Conservation (phyloP, 2,329 filamentous ascomycete genomes). For the Aspergillus sp. region DNA sequence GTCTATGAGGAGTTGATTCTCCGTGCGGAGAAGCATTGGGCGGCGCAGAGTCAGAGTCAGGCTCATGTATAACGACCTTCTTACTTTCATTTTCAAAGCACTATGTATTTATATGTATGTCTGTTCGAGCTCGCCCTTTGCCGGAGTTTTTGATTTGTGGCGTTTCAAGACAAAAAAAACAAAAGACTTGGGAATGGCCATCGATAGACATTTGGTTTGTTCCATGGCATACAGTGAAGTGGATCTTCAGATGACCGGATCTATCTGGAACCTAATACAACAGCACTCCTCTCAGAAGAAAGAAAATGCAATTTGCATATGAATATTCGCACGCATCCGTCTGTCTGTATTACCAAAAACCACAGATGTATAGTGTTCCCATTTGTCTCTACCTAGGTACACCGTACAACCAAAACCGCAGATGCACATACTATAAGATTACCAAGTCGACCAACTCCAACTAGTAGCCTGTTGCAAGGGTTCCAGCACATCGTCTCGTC, state of each 20-base stretch:
- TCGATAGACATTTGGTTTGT: neutral
- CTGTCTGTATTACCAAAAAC: neutral
- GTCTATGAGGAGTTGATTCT: constrained; percentile 91
- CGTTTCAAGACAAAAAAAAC: neutral
- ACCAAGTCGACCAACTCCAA: constrained; percentile 8
- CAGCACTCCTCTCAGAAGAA: neutral
- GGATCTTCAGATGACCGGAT: neutral
- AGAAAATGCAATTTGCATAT: no score
- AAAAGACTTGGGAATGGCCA: neutral
- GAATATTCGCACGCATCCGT: no score
- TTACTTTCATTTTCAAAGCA: neutral
- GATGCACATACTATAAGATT: neutral
- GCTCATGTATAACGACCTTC: constrained; percentile 12
- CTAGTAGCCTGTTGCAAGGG: neutral
- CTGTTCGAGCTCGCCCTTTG: neutral
- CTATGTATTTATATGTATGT: neutral
- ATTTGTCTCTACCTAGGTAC: no score
- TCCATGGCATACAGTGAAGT: neutral
- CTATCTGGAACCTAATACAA: neutral
- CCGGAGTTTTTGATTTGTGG: neutral
- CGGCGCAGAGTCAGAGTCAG: constrained; percentile 26
- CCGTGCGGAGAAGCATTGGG: constrained; percentile 58
- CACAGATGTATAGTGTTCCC: no score
- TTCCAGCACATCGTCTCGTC: neutral
- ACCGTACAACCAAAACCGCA: no score